Evolutionary conservation across 1,284 basidiomycete species (phyloP).

Genomic region (Sphagnurus paluster): DNA sequence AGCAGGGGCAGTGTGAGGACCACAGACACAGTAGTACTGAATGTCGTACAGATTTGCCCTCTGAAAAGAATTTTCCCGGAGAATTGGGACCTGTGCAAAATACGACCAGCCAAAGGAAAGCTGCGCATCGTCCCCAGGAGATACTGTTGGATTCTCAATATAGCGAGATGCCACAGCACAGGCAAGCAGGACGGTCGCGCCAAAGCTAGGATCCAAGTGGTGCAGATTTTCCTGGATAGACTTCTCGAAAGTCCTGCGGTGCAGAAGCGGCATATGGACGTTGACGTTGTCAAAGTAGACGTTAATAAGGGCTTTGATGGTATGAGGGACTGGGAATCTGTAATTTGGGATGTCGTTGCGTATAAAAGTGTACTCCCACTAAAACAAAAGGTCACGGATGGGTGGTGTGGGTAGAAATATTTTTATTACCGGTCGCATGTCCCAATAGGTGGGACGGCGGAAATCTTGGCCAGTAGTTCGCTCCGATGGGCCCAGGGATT

Average conservation of each 20-base stretch:
- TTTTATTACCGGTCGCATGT: neutral
- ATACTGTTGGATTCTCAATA: slow-evolving; percentile 65
- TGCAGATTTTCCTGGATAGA: slow-evolving; percentile 57
- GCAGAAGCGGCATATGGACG: slow-evolving; percentile 65
- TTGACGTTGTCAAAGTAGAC: slow-evolving; percentile 70
- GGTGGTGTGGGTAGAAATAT: neutral
- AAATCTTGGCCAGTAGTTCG: neutral
- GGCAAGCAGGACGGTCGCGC: slow-evolving; percentile 65
- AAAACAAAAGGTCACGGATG: neutral
- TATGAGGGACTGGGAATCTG: slow-evolving; percentile 59
- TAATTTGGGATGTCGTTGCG: slow-evolving; percentile 23
- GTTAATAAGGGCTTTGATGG: slow-evolving; percentile 61
- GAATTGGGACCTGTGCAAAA: slow-evolving; percentile 54
- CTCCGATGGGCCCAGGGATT: neutral
- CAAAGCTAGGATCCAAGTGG: slow-evolving; percentile 59
- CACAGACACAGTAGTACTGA: slow-evolving; percentile 50
- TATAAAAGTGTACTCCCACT: slow-evolving; percentile 17
- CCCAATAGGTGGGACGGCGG: neutral
- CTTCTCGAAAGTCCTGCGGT: slow-evolving; percentile 70
- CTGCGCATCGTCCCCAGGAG: slow-evolving; percentile 28
- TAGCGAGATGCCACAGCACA: slow-evolving; percentile 74
- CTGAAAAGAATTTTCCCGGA: slow-evolving; percentile 49
- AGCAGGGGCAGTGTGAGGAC: neutral
- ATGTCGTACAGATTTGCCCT: slow-evolving; percentile 61
- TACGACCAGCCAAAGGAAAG: slow-evolving; percentile 69